These are phyloP conservation scores for Castanopsis chinensis DNA, from an alignment of 306 rosid genomes.

Conservation along the genomic window DNA sequence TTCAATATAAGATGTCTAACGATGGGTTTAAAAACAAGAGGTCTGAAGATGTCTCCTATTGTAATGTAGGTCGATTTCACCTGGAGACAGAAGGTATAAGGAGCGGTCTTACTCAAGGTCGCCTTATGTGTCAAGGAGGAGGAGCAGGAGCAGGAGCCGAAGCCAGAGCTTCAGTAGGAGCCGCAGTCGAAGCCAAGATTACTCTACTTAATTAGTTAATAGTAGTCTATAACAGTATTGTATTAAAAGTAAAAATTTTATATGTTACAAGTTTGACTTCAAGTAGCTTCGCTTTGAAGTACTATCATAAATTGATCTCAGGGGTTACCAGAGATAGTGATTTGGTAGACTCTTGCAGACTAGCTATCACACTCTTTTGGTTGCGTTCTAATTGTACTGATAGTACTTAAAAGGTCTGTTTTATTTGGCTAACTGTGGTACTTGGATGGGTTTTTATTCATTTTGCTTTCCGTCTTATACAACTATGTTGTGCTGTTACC, in stretches of 20 bases:
- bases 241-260: not conserved
- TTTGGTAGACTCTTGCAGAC: not conserved
- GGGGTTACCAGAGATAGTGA: not conserved
- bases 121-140: constrained; percentile 49
- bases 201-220: constrained; percentile 36
- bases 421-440: no score
- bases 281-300: not conserved
- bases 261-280: not conserved
- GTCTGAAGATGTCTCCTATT: not conserved
- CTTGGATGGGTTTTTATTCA: no score
- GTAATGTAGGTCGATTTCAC: constrained; percentile 65
- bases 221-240: not conserved
- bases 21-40: not conserved
- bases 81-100: constrained; percentile 42
- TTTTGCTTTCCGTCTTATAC: no score
- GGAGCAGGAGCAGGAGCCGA: no score
- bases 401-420: not conserved
- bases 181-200: constrained; percentile 46
- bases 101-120: constrained; percentile 57
- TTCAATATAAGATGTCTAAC: not conserved
- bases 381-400: not conserved
- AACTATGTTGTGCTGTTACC: no score
- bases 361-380: no score
- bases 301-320: not conserved
- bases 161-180: constrained; percentile 50